Base-by-base conservation (phyloP, 1,139 yeast genomes). In the Hyphopichia burtonii region DNA sequence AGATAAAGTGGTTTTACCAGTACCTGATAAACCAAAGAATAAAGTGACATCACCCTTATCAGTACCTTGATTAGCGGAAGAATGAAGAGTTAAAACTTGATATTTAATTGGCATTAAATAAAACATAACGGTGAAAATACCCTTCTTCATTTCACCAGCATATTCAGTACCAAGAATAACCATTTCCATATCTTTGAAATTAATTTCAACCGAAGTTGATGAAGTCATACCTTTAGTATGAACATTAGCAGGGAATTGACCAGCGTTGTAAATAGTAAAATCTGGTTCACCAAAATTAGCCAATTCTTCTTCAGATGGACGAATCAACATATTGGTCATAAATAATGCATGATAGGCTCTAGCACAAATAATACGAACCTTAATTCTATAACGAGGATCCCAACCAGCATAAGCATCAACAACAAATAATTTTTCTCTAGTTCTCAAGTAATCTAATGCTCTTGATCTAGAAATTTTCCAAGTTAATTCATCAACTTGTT, bases 91-190 rank as follows among this genome's bases (percentile, higher is more conserved):
- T 65, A 93, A 80, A 45, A 93, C 93, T 59, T 88, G 72, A 76
- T 91, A 88, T 71, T 81, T 88, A 60, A 93, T 85, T 49, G 99
- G 99, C 97, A 91, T 91, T 70, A 93, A 78, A 80, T 93, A 93
- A 75, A 93, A 93, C 98, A 93, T 93, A 50, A 93, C 98, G 18
- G 98, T 90, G 80, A 93, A 90, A 61, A 93, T 90, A 75, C 99
- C 99, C 77, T 93, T 93, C 79, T 93, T 93, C 99, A 93, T 93
- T 76, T 93, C 99, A 61, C 98, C 98, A 45, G 98, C 98, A 64
- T 93, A 93, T 75, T 93, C 98, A 42, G 98, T 91, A 72, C 99
- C 99, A 57, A 93, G 78, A 61, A 93, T 93, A 54, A 93, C 91
- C 99, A 93, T 93, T 74, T 93, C 99, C 97, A 91, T 90, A 56